Evolutionary conservation across 83 land plant species (phyloP).

Genomic region (Larix sibirica): DNA sequence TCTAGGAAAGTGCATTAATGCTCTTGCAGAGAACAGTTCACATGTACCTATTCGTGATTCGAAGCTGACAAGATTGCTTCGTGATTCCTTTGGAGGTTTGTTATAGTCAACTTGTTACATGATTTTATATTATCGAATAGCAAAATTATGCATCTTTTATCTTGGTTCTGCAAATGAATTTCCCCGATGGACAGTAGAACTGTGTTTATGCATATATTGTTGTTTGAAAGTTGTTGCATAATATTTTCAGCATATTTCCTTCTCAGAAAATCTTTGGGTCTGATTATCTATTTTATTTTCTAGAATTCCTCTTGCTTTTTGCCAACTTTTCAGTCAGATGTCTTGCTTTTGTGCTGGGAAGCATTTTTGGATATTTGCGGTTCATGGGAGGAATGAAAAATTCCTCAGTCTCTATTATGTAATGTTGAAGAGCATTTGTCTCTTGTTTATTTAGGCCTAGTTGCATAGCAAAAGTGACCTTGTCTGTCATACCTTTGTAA

Average conservation of each 20-base stretch:
- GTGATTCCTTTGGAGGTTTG: constrained; percentile 97
- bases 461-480: too few relatives aligned
- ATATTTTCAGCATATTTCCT: neutral
- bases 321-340: too few relatives aligned
- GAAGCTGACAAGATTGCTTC: constrained; percentile 84
- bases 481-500: too few relatives aligned
- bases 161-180: neutral
- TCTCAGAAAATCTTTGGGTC: neutral
- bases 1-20: constrained; percentile 90
- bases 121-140: neutral
- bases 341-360: too few relatives aligned
- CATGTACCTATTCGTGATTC: constrained; percentile 92
- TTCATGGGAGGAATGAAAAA: too few relatives aligned
- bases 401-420: too few relatives aligned
- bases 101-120: neutral
- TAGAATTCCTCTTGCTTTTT: neutral
- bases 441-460: too few relatives aligned
- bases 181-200: neutral
- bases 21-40: constrained; percentile 81
- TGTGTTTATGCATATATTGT: neutral
- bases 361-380: too few relatives aligned
- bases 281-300: neutral
- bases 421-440: too few relatives aligned
- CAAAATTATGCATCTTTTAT: neutral
- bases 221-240: neutral